A percentile compares a stretch with the other conserved stretches of the same genome.
These are phyloP conservation scores for Blastobotrys robertii DNA, from an alignment of 805 yeast species.

Conservation along the genomic window DNA sequence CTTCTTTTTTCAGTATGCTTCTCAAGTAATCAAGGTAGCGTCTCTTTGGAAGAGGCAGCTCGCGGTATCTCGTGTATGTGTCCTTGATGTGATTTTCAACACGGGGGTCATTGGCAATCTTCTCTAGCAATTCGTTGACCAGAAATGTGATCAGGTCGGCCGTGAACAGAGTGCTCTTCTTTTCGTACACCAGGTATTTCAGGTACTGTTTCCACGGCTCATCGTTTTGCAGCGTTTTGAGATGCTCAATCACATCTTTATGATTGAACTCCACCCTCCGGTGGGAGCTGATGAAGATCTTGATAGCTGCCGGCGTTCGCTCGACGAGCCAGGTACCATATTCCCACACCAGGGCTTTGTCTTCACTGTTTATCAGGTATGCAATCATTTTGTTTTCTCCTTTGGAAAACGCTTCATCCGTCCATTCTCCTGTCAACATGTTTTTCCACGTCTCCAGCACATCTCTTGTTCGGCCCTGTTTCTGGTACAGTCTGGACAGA, in stretches of 20 bases:
- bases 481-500: constrained; percentile 22
- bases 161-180: constrained; percentile 19
- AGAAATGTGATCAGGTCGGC: constrained; percentile 27
- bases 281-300: constrained; percentile 22
- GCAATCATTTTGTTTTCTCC: constrained; percentile 23
- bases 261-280: constrained; percentile 21
- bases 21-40: constrained; percentile 20
- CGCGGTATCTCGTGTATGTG: constrained; percentile 12
- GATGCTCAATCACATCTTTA: constrained; percentile 20
- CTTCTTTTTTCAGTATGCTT: constrained; percentile 2
- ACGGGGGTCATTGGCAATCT: constrained; percentile 10
- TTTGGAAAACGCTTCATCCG: constrained; percentile 16
- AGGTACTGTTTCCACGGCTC: constrained; percentile 29
- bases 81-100: constrained; percentile 13
- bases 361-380: constrained; percentile 16
- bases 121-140: constrained; percentile 25
- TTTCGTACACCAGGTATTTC: constrained; percentile 24
- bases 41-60: constrained; percentile 26
- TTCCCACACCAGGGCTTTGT: constrained; percentile 28
- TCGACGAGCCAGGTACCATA: constrained; percentile 28
- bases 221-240: constrained; percentile 25
- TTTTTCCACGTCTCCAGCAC: constrained; percentile 21
- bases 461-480: constrained; percentile 15
- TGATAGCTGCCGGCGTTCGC: constrained; percentile 25
- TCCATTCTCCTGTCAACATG: constrained; percentile 20